A percentile compares a stretch with the other conserved stretches of the same genome.
phyloP scores from a whole-genome alignment of 108 stramenopile species.

The Pseudonitzschia multiseries region DNA sequence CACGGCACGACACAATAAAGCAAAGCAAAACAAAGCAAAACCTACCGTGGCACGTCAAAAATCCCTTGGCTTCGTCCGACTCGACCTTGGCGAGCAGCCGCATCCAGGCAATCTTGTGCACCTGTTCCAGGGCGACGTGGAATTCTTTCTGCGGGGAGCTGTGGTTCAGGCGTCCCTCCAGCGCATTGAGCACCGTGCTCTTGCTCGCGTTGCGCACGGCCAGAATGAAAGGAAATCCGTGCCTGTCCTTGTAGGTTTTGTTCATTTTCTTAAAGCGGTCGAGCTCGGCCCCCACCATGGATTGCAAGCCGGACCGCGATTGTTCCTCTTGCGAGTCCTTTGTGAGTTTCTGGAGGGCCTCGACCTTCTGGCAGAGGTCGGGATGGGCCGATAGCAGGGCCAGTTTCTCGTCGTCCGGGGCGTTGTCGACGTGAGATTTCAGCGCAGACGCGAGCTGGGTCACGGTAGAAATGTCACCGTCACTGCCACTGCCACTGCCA shows the following conservation, averaged over 20 bases:
- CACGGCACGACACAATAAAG: too few relatives aligned
- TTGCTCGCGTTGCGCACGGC: conserved; percentile 88
- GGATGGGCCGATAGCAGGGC: conserved; percentile 75
- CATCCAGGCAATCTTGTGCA: conserved; percentile 94
- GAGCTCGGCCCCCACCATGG: conserved; percentile 65
- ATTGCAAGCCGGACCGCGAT: conserved; percentile 62
- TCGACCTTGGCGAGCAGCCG: conserved; percentile 67
- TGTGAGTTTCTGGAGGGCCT: conserved; percentile 51
- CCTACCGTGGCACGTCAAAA: conserved; percentile 76
- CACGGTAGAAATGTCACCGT: conserved; percentile 45
- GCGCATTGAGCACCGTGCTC: conserved; percentile 69
- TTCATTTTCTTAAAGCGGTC: conserved; percentile 57
- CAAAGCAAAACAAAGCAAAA: too few relatives aligned
- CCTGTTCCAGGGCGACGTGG: conserved; percentile 65
- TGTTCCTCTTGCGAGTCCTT: conserved; percentile 80
- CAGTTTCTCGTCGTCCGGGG: conserved; percentile 55
- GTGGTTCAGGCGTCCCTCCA: conserved; percentile 58
- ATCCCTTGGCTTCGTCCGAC: conserved; percentile 60
- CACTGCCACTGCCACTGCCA: conserved; percentile 19
- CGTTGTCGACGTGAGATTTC: conserved; percentile 52
- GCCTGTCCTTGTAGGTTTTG: conserved; percentile 61
- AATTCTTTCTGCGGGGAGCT: conserved; percentile 56
- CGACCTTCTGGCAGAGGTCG: conserved; percentile 50
- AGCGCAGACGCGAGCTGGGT: conserved; percentile 58
- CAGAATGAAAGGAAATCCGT: conserved; percentile 83